phyloP scores from a whole-genome alignment of 1,284 basidiomycete species.

The Naganishia sp. region DNA sequence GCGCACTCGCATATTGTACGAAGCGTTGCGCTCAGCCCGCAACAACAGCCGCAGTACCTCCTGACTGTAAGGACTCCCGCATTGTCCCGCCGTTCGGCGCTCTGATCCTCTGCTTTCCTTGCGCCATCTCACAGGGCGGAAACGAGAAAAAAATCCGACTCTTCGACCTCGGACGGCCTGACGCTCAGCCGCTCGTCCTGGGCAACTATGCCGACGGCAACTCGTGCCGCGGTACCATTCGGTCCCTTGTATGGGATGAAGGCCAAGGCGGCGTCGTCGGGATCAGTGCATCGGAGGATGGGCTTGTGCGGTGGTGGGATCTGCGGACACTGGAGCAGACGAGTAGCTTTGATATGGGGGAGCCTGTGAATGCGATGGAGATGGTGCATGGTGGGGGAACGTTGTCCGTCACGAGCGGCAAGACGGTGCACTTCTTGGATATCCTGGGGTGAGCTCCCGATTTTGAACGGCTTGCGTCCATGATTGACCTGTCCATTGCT shows the following conservation, averaged over 20 bases:
- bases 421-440: slow-evolving; percentile 78
- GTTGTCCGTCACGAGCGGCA: slow-evolving; percentile 86
- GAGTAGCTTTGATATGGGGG: slow-evolving; percentile 70
- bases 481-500: slow-evolving; percentile 2
- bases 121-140: slow-evolving; percentile 75
- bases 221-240: slow-evolving; percentile 80
- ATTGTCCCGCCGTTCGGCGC: neutral
- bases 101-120: no score
- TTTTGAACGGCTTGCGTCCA: neutral
- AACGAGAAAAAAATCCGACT: slow-evolving; percentile 97
- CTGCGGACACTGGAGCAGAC: slow-evolving; percentile 72
- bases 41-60: slow-evolving; percentile 51
- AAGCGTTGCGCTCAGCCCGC: slow-evolving; percentile 72
- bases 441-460: slow-evolving; percentile 50
- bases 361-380: slow-evolving; percentile 91
- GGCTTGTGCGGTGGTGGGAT: slow-evolving; percentile 97
- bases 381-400: slow-evolving; percentile 78
- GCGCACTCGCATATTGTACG: slow-evolving; percentile 98
- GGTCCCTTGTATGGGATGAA: slow-evolving; percentile 89
- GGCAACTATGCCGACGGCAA: slow-evolving; percentile 57
- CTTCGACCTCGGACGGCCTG: slow-evolving; percentile 79
- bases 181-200: slow-evolving; percentile 81
- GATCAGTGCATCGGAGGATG: slow-evolving; percentile 89
- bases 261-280: slow-evolving; percentile 66
- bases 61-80: slow-evolving; percentile 45